Evolutionary conservation across 164 flowering plant genomes (phyloP).

Genomic region (Kingdonia uniflora): DNA sequence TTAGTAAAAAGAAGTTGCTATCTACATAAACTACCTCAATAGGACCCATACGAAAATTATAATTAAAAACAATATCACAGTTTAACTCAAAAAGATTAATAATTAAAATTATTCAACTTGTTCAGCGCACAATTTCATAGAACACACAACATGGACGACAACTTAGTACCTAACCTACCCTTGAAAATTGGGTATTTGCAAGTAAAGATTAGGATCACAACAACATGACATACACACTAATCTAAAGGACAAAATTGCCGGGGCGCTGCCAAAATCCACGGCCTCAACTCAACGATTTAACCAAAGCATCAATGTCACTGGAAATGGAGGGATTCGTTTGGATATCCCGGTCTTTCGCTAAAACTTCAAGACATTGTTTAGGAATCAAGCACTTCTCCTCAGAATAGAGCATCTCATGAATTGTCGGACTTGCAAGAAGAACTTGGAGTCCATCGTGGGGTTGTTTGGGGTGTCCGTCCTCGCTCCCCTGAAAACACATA

Average conservation of each 20-base stretch:
- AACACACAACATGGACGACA: background rate
- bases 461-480: background rate
- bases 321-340: background rate
- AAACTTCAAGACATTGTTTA: conserved; percentile 12
- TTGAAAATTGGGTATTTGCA: background rate
- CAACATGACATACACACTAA: background rate
- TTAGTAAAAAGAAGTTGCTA: too few species aligned
- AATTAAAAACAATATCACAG: too few species aligned
- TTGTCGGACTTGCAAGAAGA: conserved; percentile 25
- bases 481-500: background rate
- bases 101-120: too few species aligned
- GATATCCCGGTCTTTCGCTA: conserved; percentile 18
- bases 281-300: background rate
- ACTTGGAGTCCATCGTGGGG: conserved; percentile 1
- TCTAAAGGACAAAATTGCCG: background rate
- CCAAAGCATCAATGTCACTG: background rate
- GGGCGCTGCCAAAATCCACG: background rate
- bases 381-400: conserved; percentile 57
- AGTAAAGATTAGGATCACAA: background rate
- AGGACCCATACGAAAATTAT: too few species aligned
- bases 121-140: too few species aligned
- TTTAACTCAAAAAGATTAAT: too few species aligned
- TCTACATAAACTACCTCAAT: too few species aligned
- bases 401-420: conserved; percentile 55
- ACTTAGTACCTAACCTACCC: background rate